A percentile compares a stretch with the other conserved stretches of the same genome.
These are phyloP conservation scores for Xylaria sp. DNA, from an alignment of 2,329 filamentous ascomycete genomes.

Conservation along the genomic window DNA sequence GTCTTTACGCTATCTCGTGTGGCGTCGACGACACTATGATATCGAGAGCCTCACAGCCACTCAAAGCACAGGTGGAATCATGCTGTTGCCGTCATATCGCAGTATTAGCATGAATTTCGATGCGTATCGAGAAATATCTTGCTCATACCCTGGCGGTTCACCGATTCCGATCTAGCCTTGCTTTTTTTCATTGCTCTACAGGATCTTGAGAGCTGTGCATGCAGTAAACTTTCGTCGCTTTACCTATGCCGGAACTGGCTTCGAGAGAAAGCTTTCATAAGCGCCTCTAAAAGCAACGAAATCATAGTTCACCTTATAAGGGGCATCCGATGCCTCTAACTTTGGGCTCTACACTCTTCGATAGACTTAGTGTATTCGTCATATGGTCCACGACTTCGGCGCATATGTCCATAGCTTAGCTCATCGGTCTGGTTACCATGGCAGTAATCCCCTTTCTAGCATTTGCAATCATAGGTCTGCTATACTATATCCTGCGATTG, in stretches of 20 bases:
- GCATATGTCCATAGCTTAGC: conserved; percentile 19
- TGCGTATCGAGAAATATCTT: neutral
- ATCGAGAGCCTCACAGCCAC: conserved; percentile 7
- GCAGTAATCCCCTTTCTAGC: conserved; percentile 39
- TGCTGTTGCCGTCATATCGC: neutral
- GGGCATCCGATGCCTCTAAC: conserved; percentile 5
- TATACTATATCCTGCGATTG: conserved; percentile 39
- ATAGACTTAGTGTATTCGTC: conserved; percentile 16
- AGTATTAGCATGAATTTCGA: neutral
- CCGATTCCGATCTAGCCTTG: conserved; percentile 7
- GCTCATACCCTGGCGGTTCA: conserved; percentile 13
- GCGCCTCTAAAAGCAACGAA: neutral
- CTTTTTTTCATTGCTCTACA: conserved; percentile 2
- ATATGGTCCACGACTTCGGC: conserved; percentile 8
- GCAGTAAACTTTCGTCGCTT: conserved; percentile 17
- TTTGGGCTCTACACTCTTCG: neutral
- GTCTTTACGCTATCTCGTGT: neutral
- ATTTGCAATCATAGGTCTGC: conserved; percentile 34
- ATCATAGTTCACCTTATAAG: conserved; percentile 21
- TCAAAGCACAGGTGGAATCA: conserved; percentile 8
- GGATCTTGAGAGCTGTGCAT: conserved; percentile 21
- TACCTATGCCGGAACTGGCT: conserved; percentile 6
- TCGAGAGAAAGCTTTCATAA: neutral
- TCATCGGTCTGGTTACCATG: conserved; percentile 36
- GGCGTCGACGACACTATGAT: neutral